Evolutionary conservation across 1,284 basidiomycete species (phyloP).

Genomic region (Flammula alnicola): DNA sequence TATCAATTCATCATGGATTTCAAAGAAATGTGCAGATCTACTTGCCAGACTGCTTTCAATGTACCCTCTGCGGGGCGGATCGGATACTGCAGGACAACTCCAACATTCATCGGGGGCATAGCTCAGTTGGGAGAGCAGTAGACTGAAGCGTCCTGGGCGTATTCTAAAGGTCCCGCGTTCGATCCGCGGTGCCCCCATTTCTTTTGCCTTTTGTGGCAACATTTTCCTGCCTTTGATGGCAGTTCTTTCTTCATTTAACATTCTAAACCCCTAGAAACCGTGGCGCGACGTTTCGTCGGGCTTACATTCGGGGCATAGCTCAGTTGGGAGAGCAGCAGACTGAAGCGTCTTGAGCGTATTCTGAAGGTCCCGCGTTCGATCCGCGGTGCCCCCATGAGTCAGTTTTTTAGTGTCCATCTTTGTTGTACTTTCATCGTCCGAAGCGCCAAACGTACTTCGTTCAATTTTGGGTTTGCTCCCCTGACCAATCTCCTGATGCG

Average conservation of each 20-base stretch:
- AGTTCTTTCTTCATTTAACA: not conserved
- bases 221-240: not conserved
- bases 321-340: constrained; percentile 20
- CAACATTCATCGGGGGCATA: constrained; percentile 28
- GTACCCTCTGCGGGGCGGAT: no score
- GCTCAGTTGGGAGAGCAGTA: constrained; percentile 45
- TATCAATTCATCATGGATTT: no score
- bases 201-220: constrained; percentile 20
- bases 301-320: constrained; percentile 25
- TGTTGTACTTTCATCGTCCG: not conserved
- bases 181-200: constrained; percentile 42
- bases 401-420: no score
- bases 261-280: not conserved
- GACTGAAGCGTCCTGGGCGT: constrained; percentile 32
- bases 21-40: no score
- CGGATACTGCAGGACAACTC: constrained; percentile 7
- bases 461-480: no score
- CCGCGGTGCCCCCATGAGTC: constrained; percentile 33
- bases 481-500: no score
- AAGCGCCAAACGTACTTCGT: no score
- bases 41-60: no score
- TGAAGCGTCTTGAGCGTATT: constrained; percentile 12
- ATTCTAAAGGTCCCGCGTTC: constrained; percentile 42
- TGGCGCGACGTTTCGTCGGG: not conserved
- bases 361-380: constrained; percentile 19